Base-by-base conservation (phyloP, 169 alveolate genomes). In the Eimeria falciformis region DNA sequence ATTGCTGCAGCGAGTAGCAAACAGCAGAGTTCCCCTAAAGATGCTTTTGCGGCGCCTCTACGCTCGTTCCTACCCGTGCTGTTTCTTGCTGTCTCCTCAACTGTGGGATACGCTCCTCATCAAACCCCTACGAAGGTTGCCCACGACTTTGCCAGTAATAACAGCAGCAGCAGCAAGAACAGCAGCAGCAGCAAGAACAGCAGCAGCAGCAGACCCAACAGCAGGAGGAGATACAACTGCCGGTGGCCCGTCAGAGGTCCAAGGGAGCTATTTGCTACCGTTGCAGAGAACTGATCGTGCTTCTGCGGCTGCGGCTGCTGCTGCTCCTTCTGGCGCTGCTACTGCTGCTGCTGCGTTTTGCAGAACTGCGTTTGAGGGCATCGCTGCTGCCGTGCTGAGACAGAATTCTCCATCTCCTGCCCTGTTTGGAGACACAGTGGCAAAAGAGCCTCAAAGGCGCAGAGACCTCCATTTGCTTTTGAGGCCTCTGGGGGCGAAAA, bases 121-220 rank as follows among this genome's bases (percentile, higher is more conserved):
- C 7, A 5, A 4, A 62, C 84, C 5, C 45, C 82, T 4, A 29
- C n/a, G 12, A 45, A 37, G 4, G 29, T 21, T 69, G 1, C 45
- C 23, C 33, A 6, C 5, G 79, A 23, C 75, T 12, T 11, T 23
- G 29, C 33, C 75, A 62, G 75, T 25, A 62, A n/a, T n/a, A 18
- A 25, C 78, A 12, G 78, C 55, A 33, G 56, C 82, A 27, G 14
- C 82, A 33, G 56, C 55, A 37, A 25, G 55, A 71, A 25, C 56
- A 37, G 82, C 56, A 37, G 83, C 83, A 37, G 56, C 83, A 71
- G 83, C 83, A 71, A 25, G 58, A 46, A 43, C 83, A 71, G 18
- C 83, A 75, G 40, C 66, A 75, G 85, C 85, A 75, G 85, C 85
- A 5, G 85, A 6, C 14, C 5, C 84, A 73, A 46, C 47, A 73